Base-by-base conservation (phyloP, 75 land plant species). In the Picea sitchensis region DNA sequence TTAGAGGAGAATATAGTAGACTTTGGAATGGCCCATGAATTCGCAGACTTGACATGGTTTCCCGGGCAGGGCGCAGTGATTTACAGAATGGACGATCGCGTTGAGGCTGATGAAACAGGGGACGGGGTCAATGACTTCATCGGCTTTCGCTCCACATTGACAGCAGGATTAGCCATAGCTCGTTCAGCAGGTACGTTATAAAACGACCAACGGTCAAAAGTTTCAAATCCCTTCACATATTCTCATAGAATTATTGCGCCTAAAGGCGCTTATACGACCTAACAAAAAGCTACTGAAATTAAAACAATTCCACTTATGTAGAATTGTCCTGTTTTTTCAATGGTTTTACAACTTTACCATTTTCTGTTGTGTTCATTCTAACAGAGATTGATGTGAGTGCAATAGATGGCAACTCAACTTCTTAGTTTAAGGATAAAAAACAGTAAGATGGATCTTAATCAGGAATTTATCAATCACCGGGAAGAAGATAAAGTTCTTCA, bases 41-140 rank as follows among this genome's bases (percentile, higher is more conserved):
- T 90, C 62, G 96, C 83, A 9, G 96, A 94, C 78, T 77, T 94
- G 11, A 82, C 38, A 8, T 94, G 96, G 96, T 88, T 85, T 62
- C 92, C 96, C 1, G 82, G 88, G 38, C 86, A 88, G 79, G 18
- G 81, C 2, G 65, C 85, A 65, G 92, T 69, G 2, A 65, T 90
- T 12, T 94, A 86, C 63, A 83, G 92, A 54, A 56, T 82, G 13
- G 96, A 91, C 58, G 80, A 86, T 31, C 88, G 96, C 2, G 90
- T 88, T 23, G 21, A 89, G n/a, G 44, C 75, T 17, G 58, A 84
- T 23, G 72, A 81, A 11, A 14, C 82, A 0, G 96, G 96, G 51
- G 76, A 92, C 73, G 96, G 88, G 1, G 38, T 72, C 13, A 78
- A 81, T 14, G 83, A 90, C 77, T 91, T 79, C 81, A 74, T 76